phyloP scores from a whole-genome alignment of 2,329 filamentous ascomycete genomes.

The Pleomassaria siparia region DNA sequence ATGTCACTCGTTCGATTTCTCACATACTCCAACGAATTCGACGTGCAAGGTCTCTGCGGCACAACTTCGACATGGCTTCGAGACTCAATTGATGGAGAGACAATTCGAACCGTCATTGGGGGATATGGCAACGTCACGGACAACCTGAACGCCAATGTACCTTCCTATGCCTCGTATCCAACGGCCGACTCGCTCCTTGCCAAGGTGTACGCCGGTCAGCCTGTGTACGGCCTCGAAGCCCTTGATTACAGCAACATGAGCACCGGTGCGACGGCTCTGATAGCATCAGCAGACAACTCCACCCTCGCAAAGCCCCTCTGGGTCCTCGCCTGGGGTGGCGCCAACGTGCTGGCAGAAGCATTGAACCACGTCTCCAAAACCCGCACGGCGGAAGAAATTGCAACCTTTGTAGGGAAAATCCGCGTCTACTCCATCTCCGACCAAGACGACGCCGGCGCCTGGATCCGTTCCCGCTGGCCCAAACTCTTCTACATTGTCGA shows the following conservation, averaged over 20 bases:
- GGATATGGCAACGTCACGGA: constrained; percentile 35
- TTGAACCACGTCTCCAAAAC: constrained; percentile 43
- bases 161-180: constrained; percentile 20
- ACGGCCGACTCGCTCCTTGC: constrained; percentile 14
- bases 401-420: constrained; percentile 45
- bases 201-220: constrained; percentile 34
- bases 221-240: constrained; percentile 42
- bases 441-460: constrained; percentile 55
- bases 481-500: constrained; percentile 54
- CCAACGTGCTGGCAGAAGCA: constrained; percentile 54
- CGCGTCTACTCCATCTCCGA: constrained; percentile 58
- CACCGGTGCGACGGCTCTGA: constrained; percentile 20
- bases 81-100: constrained; percentile 12
- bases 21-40: constrained; percentile 19
- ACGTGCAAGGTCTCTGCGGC: constrained; percentile 19
- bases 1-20: constrained; percentile 19
- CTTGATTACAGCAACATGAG: constrained; percentile 23
- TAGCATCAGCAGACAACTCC: constrained; percentile 24
- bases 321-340: constrained; percentile 55
- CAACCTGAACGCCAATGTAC: constrained; percentile 48
- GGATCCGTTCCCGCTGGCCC: constrained; percentile 52
- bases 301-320: constrained; percentile 48
- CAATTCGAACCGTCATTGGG: constrained; percentile 26
- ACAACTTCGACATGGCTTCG: constrained; percentile 19
- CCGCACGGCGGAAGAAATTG: constrained; percentile 31